Evolutionary conservation across 192 early-diverging fungal genomes (phyloP).

Genomic region (Entophlyctis luteolus): DNA sequence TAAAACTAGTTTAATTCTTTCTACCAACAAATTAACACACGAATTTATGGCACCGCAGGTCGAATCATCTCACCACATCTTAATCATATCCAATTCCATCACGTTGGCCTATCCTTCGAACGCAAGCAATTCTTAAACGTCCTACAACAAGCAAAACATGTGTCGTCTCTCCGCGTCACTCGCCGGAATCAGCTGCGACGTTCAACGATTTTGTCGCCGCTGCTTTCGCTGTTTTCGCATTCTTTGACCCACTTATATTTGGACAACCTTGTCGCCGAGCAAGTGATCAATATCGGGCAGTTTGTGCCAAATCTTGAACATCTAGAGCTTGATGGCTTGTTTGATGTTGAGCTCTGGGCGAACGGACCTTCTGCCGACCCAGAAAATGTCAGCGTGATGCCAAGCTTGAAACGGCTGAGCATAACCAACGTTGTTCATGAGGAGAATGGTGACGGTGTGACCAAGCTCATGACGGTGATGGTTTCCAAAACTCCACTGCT

Average conservation of each 20-base stretch:
- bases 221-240: background rate
- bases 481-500: background rate
- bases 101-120: conserved; percentile 21
- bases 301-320: background rate
- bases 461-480: conserved; percentile 7
- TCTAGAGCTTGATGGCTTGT: conserved; percentile 1
- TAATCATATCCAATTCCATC: conserved; percentile 1
- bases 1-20: background rate
- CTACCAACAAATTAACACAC: background rate
- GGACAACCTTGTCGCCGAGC: conserved; percentile 13
- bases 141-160: background rate
- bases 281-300: conserved; percentile 3
- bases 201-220: conserved; percentile 2
- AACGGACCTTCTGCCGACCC: background rate
- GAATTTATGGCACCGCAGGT: background rate
- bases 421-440: conserved; percentile 4
- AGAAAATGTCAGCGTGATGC: background rate
- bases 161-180: conserved; percentile 8
- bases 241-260: conserved; percentile 11
- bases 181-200: conserved; percentile 8
- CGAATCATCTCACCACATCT: conserved; percentile 20
- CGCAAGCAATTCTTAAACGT: conserved; percentile 14
- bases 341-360: background rate
- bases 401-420: background rate
- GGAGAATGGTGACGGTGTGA: background rate